Conservation (phyloP, 345 rosid species). For the Punica granatum region DNA sequence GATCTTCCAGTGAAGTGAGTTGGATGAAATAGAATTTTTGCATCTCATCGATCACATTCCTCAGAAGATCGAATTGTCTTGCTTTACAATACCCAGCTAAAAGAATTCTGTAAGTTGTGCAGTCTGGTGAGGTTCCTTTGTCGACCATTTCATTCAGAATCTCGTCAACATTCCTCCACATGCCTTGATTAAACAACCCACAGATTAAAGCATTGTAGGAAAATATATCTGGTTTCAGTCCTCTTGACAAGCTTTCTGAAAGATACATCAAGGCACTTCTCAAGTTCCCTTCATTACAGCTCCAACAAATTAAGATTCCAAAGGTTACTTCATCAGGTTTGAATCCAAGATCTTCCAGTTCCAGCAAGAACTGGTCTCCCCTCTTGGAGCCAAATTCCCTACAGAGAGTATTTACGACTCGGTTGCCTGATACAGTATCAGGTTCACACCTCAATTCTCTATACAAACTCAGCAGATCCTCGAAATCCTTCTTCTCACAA, state of each 20-base stretch:
- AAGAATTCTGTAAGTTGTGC: slow-evolving; percentile 43
- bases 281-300: slow-evolving; percentile 52
- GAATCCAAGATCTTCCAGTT: slow-evolving; percentile 52
- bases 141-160: slow-evolving; percentile 62
- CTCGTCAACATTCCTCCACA: slow-evolving; percentile 40
- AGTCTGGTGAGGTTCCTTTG: slow-evolving; percentile 24
- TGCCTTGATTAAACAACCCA: slow-evolving; percentile 43
- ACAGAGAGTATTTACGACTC: slow-evolving; percentile 47
- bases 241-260: slow-evolving; percentile 46
- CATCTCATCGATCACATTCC: slow-evolving; percentile 43
- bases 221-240: slow-evolving; percentile 39
- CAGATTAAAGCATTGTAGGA: slow-evolving; percentile 54
- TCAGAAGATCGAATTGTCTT: slow-evolving; percentile 63
- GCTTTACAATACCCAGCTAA: slow-evolving; percentile 68
- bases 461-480: slow-evolving; percentile 52
- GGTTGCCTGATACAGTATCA: slow-evolving; percentile 43
- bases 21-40: slow-evolving; percentile 33
- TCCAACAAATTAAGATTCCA: slow-evolving; percentile 65
- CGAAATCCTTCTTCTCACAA: slow-evolving; percentile 67
- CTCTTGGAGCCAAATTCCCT: slow-evolving; percentile 39
- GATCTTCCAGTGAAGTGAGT: slow-evolving; percentile 44
- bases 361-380: slow-evolving; percentile 44
- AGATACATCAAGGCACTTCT: slow-evolving; percentile 39
- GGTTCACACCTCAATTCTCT: slow-evolving; percentile 35
- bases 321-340: slow-evolving; percentile 49